Base-by-base conservation (phyloP, 1,284 basidiomycete genomes). In the Trametes sp. region DNA sequence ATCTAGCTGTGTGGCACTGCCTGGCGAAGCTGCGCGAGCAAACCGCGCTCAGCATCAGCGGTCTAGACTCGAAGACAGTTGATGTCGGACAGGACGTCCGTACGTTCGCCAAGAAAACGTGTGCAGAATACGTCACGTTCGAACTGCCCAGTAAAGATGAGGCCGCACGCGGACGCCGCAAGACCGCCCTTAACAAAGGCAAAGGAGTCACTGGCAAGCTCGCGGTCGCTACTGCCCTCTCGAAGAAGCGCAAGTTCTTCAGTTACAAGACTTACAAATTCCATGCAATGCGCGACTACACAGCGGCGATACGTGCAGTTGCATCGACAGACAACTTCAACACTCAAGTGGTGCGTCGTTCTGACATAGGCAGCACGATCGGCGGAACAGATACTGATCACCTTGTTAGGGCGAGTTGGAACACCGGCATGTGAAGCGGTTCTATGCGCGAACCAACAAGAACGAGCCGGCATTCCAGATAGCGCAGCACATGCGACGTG, bases 1-100 rank as follows among this genome's bases (percentile, higher is more conserved):
- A 54, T 2, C 46, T 72, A 0, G 69, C 69, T 9, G 64, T 69
- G 33, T 78, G 73, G 76, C 77, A 79, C 54, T 59, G 57, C 0
- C 65, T 78, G 0, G 77, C 74, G 1, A 80, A 79, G 56, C 70
- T 78, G 13, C 68, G 74, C 10, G 58, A 75, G 42, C 77, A 78
- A 36, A 76, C 76, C 0, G 70, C 72, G 0, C 14, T 46, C 0
- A 70, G 75, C 0, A 35, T 79, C 11, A 31, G 59, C 2, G 45
- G 55, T 16, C 63, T 77, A 7, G 65, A 72, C 6, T 23, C 46
- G 0, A 19, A 63, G 0, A 75, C 75, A 0, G 65, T 49, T 0
- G 64, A 59, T 5, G 54, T 75, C 4, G 74, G 55, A 0, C 6
- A 21, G 4, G n/a, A 11, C 14, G 50, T 57, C 1, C 64, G 70